A percentile compares a stretch with the other conserved stretches of the same genome.
These are phyloP conservation scores for Stentor roeselii DNA, from an alignment of 73 alveolate genomes.

Conservation along the genomic window DNA sequence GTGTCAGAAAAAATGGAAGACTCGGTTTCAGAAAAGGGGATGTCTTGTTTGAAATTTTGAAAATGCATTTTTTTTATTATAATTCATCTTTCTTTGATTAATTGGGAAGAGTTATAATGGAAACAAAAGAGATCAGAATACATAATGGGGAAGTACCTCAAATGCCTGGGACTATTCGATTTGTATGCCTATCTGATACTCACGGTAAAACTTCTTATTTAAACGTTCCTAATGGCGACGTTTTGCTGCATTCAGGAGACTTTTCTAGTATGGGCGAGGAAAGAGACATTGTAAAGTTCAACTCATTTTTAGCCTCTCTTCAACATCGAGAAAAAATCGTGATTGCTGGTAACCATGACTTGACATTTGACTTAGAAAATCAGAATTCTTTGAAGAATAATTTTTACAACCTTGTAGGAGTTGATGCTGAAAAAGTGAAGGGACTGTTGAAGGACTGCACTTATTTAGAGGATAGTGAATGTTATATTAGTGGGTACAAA, in stretches of 20 bases:
- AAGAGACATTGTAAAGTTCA: slow-evolving; percentile 30
- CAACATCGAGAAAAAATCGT: slow-evolving; percentile 39
- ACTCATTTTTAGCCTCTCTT: slow-evolving; percentile 14
- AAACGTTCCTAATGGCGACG: slow-evolving; percentile 41
- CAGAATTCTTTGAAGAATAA: too few relatives aligned
- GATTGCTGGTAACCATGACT: slow-evolving; percentile 59
- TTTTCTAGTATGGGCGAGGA: slow-evolving; percentile 36
- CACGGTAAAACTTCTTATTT: slow-evolving; percentile 27
- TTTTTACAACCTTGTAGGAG: slow-evolving; percentile 12
- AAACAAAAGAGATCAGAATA: not conserved
- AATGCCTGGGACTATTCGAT: not conserved
- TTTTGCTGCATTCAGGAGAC: slow-evolving; percentile 44
- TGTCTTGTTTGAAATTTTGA: too few relatives aligned
- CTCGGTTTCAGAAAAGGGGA: too few relatives aligned
- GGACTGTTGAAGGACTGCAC: slow-evolving; percentile 23
- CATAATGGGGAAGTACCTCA: not conserved
- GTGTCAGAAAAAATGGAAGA: too few relatives aligned
- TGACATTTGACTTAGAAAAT: slow-evolving; percentile 49
- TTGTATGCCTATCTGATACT: slow-evolving; percentile 52
- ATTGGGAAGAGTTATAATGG: too few relatives aligned
- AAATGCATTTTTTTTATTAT: too few relatives aligned
- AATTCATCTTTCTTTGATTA: too few relatives aligned
- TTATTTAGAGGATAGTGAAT: slow-evolving; percentile 40
- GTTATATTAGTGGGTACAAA: slow-evolving; percentile 38
- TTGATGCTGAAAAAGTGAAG: not conserved